phyloP scores from a whole-genome alignment of 1,284 basidiomycete species.

The Gymnopus androsaceus region DNA sequence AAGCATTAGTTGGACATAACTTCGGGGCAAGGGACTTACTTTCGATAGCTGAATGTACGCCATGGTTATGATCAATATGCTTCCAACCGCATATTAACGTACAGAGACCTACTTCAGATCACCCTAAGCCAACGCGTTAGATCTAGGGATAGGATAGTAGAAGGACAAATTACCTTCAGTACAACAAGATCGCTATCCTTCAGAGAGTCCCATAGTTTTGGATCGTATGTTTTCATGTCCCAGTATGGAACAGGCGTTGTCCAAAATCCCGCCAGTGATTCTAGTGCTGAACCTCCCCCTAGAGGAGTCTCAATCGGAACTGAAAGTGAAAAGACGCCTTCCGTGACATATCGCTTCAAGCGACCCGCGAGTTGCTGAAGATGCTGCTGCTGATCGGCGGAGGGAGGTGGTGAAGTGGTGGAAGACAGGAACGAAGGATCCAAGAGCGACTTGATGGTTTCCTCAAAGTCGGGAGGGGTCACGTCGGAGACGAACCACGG shows the following conservation, averaged over 20 bases:
- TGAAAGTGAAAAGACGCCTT: conserved; percentile 75
- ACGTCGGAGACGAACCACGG: conserved; percentile 96
- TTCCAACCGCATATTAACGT: background rate
- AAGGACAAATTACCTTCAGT: conserved; percentile 70
- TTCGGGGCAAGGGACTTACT: conserved; percentile 48
- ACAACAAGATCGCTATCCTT: conserved; percentile 78
- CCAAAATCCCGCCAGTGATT: conserved; percentile 71
- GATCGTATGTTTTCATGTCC: conserved; percentile 68
- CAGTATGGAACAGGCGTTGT: conserved; percentile 83
- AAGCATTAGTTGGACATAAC: conserved; percentile 28
- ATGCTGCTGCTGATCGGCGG: conserved; percentile 34
- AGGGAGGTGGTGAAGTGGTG: conserved; percentile 16
- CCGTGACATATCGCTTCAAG: conserved; percentile 72
- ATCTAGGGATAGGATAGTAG: background rate
- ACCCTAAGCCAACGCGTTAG: conserved; percentile 57
- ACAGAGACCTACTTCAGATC: conserved; percentile 75
- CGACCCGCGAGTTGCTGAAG: conserved; percentile 68
- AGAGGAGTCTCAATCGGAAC: conserved; percentile 69
- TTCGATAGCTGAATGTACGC: conserved; percentile 64
- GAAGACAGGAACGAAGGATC: conserved; percentile 52
- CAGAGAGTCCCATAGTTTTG: conserved; percentile 61
- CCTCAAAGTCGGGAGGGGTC: conserved; percentile 75
- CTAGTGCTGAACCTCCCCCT: conserved; percentile 41
- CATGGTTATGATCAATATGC: background rate
- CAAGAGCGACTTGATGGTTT: conserved; percentile 51